Conservation (phyloP, 805 yeast genomes). For the Millerago galiae region DNA sequence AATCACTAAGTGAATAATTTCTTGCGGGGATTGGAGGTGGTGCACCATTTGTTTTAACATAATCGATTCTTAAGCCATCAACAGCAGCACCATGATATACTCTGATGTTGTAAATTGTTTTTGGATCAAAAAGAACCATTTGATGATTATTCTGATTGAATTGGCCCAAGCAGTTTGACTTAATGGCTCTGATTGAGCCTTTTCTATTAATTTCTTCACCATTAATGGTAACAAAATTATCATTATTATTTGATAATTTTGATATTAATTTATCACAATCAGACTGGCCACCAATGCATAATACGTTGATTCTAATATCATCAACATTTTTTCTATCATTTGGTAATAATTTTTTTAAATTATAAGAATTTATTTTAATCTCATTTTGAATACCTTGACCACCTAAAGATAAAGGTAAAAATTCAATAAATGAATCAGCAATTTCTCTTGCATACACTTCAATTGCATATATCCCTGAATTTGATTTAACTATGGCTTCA, state of each 20-base stretch:
- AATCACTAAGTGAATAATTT: constrained; percentile 30
- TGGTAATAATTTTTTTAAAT: constrained; percentile 33
- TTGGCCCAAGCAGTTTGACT: constrained; percentile 30
- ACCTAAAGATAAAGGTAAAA: constrained; percentile 44
- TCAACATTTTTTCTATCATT: constrained; percentile 24
- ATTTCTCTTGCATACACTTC: constrained; percentile 50
- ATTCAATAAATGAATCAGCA: constrained; percentile 52
- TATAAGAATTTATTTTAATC: constrained; percentile 41
- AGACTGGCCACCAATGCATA: constrained; percentile 58
- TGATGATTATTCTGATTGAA: constrained; percentile 20
- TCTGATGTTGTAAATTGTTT: constrained; percentile 43
- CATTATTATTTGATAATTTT: constrained; percentile 7
- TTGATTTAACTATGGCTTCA: constrained; percentile 40
- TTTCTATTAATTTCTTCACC: constrained; percentile 19
- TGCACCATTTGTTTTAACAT: constrained; percentile 10
- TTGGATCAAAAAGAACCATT: constrained; percentile 31
- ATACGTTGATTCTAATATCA: constrained; percentile 43
- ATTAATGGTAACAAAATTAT: constrained; percentile 23
- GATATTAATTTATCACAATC: constrained; percentile 44
- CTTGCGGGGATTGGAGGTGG: constrained; percentile 44
- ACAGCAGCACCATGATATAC: constrained; percentile 71
- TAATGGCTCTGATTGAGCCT: constrained; percentile 34
- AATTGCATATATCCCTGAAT: constrained; percentile 65
- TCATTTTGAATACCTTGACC: constrained; percentile 58
- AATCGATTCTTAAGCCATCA: constrained; percentile 65